A percentile compares a stretch with the other conserved stretches of the same genome.
Conservation (phyloP, 768 basidiomycete genomes). For the Podaxis pistillaris region DNA sequence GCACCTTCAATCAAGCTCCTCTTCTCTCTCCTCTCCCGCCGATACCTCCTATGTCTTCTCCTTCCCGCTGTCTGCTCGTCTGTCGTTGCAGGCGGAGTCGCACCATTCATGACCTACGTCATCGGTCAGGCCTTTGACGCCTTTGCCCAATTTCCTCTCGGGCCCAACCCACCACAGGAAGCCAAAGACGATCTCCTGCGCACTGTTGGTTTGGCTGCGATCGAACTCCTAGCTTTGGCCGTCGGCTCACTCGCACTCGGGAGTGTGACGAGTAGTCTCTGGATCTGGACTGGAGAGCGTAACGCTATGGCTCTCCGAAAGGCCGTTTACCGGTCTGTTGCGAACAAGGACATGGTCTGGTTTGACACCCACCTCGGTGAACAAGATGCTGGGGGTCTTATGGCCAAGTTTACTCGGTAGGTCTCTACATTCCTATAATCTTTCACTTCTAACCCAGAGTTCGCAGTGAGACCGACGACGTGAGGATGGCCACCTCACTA, state of each 20-base stretch:
- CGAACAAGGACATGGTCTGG: slow-evolving; percentile 80
- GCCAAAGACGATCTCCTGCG: slow-evolving; percentile 53
- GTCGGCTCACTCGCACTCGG: slow-evolving; percentile 67
- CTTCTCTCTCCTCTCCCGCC: slow-evolving; percentile 60
- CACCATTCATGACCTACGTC: slow-evolving; percentile 84
- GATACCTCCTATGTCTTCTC: slow-evolving; percentile 56
- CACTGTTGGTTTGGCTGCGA: slow-evolving; percentile 56
- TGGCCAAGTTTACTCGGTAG: slow-evolving; percentile 89
- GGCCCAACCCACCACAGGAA: slow-evolving; percentile 28
- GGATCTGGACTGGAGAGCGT: slow-evolving; percentile 87
- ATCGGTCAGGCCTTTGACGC: slow-evolving; percentile 76
- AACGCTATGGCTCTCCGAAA: slow-evolving; percentile 68
- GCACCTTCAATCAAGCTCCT: slow-evolving; percentile 60
- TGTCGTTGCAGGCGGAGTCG: slow-evolving; percentile 63
- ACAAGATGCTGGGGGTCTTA: slow-evolving; percentile 77
- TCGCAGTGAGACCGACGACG: slow-evolving; percentile 89
- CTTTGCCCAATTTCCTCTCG: slow-evolving; percentile 49
- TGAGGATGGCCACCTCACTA: slow-evolving; percentile 80
- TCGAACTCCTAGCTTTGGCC: slow-evolving; percentile 67
- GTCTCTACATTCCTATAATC: slow-evolving; percentile 12
- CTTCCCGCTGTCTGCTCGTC: slow-evolving; percentile 65
- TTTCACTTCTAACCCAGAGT: background rate
- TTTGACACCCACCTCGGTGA: slow-evolving; percentile 79
- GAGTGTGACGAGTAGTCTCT: slow-evolving; percentile 72
- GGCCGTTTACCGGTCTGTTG: slow-evolving; percentile 67